Percentiles rank a stretch among this genome's conserved stretches.
Evolutionary conservation across 1,284 basidiomycete genomes (phyloP).

Genomic region (Puccinia hordei): DNA sequence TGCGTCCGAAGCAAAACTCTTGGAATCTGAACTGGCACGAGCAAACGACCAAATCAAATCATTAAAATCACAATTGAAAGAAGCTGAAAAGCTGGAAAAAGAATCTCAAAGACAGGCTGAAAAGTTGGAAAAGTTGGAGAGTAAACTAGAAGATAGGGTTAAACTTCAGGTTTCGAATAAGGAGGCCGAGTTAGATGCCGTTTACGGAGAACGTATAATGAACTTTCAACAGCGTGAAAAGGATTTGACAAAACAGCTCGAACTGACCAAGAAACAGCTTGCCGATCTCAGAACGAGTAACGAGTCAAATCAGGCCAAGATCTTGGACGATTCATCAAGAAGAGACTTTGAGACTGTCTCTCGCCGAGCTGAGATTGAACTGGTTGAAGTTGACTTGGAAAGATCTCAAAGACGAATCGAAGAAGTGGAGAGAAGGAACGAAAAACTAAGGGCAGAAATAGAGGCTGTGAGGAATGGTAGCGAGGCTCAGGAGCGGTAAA

Average conservation of each 20-base stretch:
- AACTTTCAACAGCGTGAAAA: conserved; percentile 94
- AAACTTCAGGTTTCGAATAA: conserved; percentile 81
- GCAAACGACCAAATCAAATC: conserved; percentile 77
- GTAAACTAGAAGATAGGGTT: conserved; percentile 84
- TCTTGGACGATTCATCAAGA: conserved; percentile 71
- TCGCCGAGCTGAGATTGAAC: conserved; percentile 84
- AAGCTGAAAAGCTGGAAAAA: conserved; percentile 69
- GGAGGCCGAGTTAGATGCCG: conserved; percentile 91
- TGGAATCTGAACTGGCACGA: conserved; percentile 72
- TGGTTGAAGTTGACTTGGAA: conserved; percentile 87
- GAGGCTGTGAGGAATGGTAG: conserved; percentile 80
- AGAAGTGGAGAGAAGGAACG: conserved; percentile 87
- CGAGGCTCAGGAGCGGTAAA: conserved; percentile 73
- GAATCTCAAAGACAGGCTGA: conserved; percentile 74
- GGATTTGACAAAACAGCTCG: conserved; percentile 82
- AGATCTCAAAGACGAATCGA: conserved; percentile 88
- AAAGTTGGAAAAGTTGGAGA: conserved; percentile 76
- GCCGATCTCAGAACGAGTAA: conserved; percentile 84
- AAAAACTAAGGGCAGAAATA: conserved; percentile 87
- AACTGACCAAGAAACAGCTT: conserved; percentile 80
- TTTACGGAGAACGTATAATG: conserved; percentile 88
- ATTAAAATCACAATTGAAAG: conserved; percentile 70
- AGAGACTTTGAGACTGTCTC: conserved; percentile 86
- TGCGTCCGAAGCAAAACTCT: conserved; percentile 73
- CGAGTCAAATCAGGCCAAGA: conserved; percentile 84